Base-by-base conservation (phyloP, 176 grass and related monocot genomes). In the Tuctoria greenei region DNA sequence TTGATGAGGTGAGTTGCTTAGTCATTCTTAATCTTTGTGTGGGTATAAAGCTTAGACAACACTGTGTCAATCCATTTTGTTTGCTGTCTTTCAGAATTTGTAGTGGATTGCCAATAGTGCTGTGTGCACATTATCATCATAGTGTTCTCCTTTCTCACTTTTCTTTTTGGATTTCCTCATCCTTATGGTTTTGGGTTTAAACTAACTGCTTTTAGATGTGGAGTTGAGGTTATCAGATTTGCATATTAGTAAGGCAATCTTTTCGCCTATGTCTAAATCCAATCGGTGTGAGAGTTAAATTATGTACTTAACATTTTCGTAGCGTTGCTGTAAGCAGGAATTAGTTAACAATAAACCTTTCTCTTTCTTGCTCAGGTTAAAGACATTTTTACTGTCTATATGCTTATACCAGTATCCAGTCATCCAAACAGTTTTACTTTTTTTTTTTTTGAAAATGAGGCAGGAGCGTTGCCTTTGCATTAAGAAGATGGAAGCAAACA, bases 1-100 rank as follows among this genome's bases (percentile, higher is more conserved):
- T 98, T 82, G 95, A 98, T 72, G 95, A 94, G 84, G 95, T 94
- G 60, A 88, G 84, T 78, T 25, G 12, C 34, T 39, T 79, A 72
- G n/a, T 77, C 21, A 66, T 46, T 6, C 28, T 55, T 25, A 46
- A 63, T 61, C 26, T 38, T 6, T 17, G 31, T 31, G 31, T 31
- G 31, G 31, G 31, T 31, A 31, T 31, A 31, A 31, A 31, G 31
- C 3, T 31, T 31, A 31, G 31, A 31, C 31, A 31, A 31, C 31
- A 31, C 31, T 31, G 31, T 31, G 28, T 59, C 8, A 23, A 17
- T 58, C 20, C 1, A 3, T 67, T 66, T 47, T 60, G 3, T 47
- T 61, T 66, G 34, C 31, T 5, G 59, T 67, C 12, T 73, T 58
- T 61, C 39, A 61, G 24, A 61, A 44, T 73, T 40, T 51, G 31